Percentiles rank a stretch among this genome's conserved stretches.
Evolutionary conservation across 2,329 filamentous ascomycete genomes (phyloP).

Genomic region (Biscogniauxia marginata): DNA sequence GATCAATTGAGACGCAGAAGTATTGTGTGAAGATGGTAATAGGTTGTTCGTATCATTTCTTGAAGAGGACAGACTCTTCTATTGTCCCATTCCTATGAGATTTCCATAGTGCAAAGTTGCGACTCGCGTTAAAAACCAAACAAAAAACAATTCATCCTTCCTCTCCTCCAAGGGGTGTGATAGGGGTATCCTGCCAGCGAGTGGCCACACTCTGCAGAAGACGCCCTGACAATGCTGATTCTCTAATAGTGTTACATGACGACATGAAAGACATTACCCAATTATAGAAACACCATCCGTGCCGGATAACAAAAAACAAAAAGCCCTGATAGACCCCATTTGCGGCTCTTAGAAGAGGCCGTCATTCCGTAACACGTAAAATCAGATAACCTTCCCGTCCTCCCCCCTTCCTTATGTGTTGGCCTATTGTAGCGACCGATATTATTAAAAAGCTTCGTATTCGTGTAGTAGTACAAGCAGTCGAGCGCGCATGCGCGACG

Average conservation of each 20-base stretch:
- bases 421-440: constrained; percentile 23
- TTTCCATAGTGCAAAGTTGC: too few species aligned
- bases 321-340: not conserved
- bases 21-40: too few species aligned
- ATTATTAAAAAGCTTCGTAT: constrained; percentile 9
- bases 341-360: not conserved
- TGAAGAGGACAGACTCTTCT: too few species aligned
- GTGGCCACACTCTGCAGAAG: constrained; percentile 28
- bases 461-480: constrained; percentile 26
- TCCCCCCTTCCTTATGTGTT: too few species aligned
- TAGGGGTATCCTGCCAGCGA: constrained; percentile 32
- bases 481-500: constrained; percentile 18
- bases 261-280: not conserved
- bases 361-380: not conserved
- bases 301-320: not conserved
- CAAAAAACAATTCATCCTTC: not conserved
- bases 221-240: constrained; percentile 28
- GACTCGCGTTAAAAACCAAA: not conserved
- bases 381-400: not conserved
- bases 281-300: too few species aligned
- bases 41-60: too few species aligned
- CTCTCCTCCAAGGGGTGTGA: not conserved
- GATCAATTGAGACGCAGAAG: too few species aligned
- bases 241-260: constrained; percentile 8
- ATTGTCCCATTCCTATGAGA: too few species aligned